Base-by-base conservation (phyloP, 1,139 yeast genomes). In the Nakaseomyces nivariensis region DNA sequence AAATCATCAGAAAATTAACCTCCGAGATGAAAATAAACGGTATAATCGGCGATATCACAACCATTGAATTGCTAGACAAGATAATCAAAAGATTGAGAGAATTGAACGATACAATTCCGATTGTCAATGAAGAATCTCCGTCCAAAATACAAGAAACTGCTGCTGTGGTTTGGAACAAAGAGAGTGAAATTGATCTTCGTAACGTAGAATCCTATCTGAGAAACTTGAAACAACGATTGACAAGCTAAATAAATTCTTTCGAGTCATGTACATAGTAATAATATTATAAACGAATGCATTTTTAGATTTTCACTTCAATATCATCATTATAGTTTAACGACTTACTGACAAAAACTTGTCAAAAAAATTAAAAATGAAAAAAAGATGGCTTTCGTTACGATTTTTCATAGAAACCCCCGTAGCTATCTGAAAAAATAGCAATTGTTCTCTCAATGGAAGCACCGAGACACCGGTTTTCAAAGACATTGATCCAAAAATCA, bases 11-110 rank as follows among this genome's bases (percentile, higher is more conserved):
- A 29, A 55, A 54, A 13, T 38, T 63, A 5, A 52, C 60, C 3
- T 48, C 56, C 3, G 68, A 64, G 50, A 63, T 64, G 68, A 58
- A 54, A 29, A 58, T 56, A 26, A 63, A 64, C 37, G 68, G 68
- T 27, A 57, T 64, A 4, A 48, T 55, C 27, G 68, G 67, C 3
- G 65, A 64, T 47, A 49, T 61, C 6, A 40, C 54, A n/a, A 64
- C 68, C 1, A 54, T 63, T 1, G 63, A 58, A 37, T 46, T 60
- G 4, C 49, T 64, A 4, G 60, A 58, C 13, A 46, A 49, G 17
- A 55, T 63, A 7, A 50, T 54, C 3, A 43, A 52, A 5, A 57
- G 55, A 22, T 48, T 61, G 37, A 51, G 56, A 41, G 48, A 51
- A 26, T 50, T 61, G 33, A 56, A 58, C 29, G 67, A 63, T 36